Percentiles rank a stretch among this genome's conserved stretches.
Conservation (phyloP, 2,329 filamentous ascomycete genomes). For the Exserohilum rostratum region DNA sequence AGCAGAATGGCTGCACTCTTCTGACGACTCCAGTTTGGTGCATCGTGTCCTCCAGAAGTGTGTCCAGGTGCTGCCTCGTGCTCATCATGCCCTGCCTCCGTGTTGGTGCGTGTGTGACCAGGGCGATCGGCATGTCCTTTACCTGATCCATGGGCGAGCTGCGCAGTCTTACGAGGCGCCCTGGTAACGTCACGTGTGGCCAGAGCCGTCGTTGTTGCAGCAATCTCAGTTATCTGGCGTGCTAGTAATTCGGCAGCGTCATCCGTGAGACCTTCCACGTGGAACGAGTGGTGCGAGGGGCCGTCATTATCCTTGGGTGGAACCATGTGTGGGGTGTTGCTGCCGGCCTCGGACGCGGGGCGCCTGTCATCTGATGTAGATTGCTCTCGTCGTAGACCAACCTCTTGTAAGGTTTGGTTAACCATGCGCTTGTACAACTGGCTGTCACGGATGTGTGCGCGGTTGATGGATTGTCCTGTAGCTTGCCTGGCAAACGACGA, state of each 20-base stretch:
- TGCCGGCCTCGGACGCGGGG: constrained; percentile 30
- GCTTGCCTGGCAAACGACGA: constrained; percentile 38
- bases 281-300: constrained; percentile 54
- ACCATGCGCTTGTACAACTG: constrained; percentile 92
- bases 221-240: constrained; percentile 90
- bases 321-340: constrained; percentile 43
- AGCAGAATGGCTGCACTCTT: constrained; percentile 92
- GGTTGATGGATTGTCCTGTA: constrained; percentile 37
- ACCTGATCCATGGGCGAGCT: constrained; percentile 44
- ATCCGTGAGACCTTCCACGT: constrained; percentile 72
- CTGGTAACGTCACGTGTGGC: constrained; percentile 77
- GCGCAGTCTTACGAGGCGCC: constrained; percentile 58
- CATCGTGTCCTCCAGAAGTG: constrained; percentile 75
- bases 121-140: constrained; percentile 49
- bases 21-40: constrained; percentile 94
- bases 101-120: constrained; percentile 47
- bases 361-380: constrained; percentile 51
- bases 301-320: constrained; percentile 45
- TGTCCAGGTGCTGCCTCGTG: constrained; percentile 52
- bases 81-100: constrained; percentile 59
- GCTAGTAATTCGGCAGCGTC: constrained; percentile 82
- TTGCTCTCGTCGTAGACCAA: constrained; percentile 68
- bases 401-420: constrained; percentile 85
- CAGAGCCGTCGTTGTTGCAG: constrained; percentile 85
- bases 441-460: constrained; percentile 77